Evolutionary conservation across 805 yeast species (phyloP).

Genomic region (Candida schatavii): DNA sequence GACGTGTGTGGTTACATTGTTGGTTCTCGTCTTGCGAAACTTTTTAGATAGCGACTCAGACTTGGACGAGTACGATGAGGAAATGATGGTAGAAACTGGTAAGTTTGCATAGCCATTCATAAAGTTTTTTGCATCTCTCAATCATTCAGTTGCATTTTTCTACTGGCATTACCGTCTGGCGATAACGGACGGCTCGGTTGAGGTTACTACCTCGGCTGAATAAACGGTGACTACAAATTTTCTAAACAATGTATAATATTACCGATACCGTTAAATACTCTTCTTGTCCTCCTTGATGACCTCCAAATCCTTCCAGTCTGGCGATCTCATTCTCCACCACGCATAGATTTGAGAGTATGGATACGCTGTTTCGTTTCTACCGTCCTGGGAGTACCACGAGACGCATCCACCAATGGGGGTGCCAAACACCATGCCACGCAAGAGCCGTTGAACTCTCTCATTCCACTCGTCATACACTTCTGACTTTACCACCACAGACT

Average conservation of each 20-base stretch:
- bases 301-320: slow-evolving; percentile 24
- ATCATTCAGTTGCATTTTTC: no score
- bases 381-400: slow-evolving; percentile 35
- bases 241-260: no score
- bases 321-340: slow-evolving; percentile 25
- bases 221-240: no score
- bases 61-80: slow-evolving; percentile 30
- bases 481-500: slow-evolving; percentile 29
- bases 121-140: no score
- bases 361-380: slow-evolving; percentile 32
- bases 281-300: slow-evolving; percentile 6
- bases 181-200: no score
- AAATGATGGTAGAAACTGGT: slow-evolving; percentile 25
- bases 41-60: slow-evolving; percentile 15
- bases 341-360: slow-evolving; percentile 34
- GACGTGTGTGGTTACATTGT: slow-evolving; percentile 35
- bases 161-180: no score
- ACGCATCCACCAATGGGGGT: slow-evolving; percentile 38
- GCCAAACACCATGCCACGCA: slow-evolving; percentile 33
- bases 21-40: slow-evolving; percentile 20
- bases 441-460: slow-evolving; percentile 21
- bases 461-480: slow-evolving; percentile 35
- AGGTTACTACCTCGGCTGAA: no score
- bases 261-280: slow-evolving; percentile 2
- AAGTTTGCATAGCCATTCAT: neutral